Base-by-base conservation (phyloP, 768 basidiomycete genomes). In the Pisolithus albus region DNA sequence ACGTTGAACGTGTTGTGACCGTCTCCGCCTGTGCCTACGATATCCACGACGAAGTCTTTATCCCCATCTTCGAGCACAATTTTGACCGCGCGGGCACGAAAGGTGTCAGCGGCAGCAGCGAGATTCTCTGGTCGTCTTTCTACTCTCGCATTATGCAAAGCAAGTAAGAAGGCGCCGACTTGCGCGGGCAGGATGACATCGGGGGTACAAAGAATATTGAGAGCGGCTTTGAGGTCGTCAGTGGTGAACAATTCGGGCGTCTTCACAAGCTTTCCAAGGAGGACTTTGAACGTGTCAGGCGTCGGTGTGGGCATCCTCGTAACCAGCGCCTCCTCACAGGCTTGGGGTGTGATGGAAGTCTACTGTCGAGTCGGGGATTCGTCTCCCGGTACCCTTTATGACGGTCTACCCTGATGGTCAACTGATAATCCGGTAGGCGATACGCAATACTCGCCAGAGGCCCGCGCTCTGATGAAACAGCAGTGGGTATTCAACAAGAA, bases 1-100 rank as follows among this genome's bases (percentile, higher is more conserved):
- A 97, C 94, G 64, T 98, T 97, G 78, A 93, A 97, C 0, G 94
- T 85, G 62, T 97, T 89, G 68, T 93, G 83, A 0, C 93, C 93
- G 68, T 97, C 96, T 7, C 96, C 95, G 10, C 95, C 66, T 0
- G 67, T 68, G 3, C 67, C 67, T 37, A 70, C 67, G 45, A 68
- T 65, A 52, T 68, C 67, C 5, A 79, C 86, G 13, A 89, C 79
- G 50, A 89, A 90, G 65, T 94, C 90, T 5, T 73, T 67, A 40
- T 83, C 78, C 2, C 65, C 66, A 28, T 78, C 76, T 49, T 83
- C 74, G 36, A 90, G 77, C 2, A 70, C 71, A 1, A 84, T 83
- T 39, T 77, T 76, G 48, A 89, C 65, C 2, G 89, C 81, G 21
- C 83, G 80, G n/a, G 76, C 71, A 23, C 83, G 76, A 43, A 96